These are phyloP conservation scores for Aureobasidium sp. DNA, from an alignment of 2,329 filamentous ascomycete species.

Conservation along the genomic window DNA sequence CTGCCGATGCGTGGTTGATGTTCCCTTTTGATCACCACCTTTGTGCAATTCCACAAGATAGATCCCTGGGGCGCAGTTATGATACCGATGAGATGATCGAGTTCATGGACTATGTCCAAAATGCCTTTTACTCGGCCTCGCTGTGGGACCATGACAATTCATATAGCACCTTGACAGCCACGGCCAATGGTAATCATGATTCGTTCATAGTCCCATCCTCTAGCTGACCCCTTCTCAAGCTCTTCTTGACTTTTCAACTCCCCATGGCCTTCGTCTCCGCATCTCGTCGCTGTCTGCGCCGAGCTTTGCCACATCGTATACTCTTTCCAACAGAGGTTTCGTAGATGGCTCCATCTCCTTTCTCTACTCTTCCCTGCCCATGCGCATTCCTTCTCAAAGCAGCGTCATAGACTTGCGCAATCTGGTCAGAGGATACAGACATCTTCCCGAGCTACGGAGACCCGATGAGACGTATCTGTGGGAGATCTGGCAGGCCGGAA, in stretches of 20 bases:
- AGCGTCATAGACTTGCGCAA: constrained; percentile 67
- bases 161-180: constrained; percentile 78
- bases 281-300: constrained; percentile 87
- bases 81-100: constrained; percentile 60
- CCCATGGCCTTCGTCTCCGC: constrained; percentile 74
- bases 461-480: constrained; percentile 46
- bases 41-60: too few species aligned
- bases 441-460: constrained; percentile 59
- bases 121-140: constrained; percentile 79
- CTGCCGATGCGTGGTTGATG: neutral
- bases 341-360: constrained; percentile 98
- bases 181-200: constrained; percentile 59
- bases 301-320: constrained; percentile 91
- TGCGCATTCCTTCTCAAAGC: constrained; percentile 62
- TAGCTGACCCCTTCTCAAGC: constrained; percentile 42
- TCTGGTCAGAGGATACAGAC: constrained; percentile 75
- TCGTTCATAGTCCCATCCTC: neutral
- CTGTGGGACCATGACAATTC: constrained; percentile 90
- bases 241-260: constrained; percentile 81
- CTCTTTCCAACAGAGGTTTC: constrained; percentile 77
- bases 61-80: neutral
- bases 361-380: constrained; percentile 80
- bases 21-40: neutral
- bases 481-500: constrained; percentile 49
- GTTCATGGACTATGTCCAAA: constrained; percentile 96